Evolutionary conservation across 2,329 filamentous ascomycete genomes (phyloP).

Genomic region (Arachnomyces sp.): DNA sequence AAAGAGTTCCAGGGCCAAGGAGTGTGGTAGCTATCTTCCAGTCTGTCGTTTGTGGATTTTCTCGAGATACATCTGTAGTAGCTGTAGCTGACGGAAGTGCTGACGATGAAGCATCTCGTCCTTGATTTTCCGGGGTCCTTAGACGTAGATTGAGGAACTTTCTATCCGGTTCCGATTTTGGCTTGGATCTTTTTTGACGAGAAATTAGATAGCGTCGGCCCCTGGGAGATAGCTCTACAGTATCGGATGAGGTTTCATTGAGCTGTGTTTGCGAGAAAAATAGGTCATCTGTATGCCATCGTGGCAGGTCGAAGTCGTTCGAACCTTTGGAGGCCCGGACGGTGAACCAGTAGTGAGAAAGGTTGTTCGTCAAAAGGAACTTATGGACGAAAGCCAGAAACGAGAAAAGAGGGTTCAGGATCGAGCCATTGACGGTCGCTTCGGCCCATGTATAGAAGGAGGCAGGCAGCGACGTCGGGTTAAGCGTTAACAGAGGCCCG

Average conservation of each 20-base stretch:
- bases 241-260: conserved; percentile 9
- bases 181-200: conserved; percentile 5
- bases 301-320: conserved; percentile 36
- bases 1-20: conserved; percentile 41
- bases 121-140: too few relatives aligned
- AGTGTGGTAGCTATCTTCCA: conserved; percentile 46
- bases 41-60: conserved; percentile 22
- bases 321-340: conserved; percentile 41
- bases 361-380: conserved; percentile 28
- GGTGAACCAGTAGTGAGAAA: conserved; percentile 42
- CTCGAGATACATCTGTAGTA: too few relatives aligned
- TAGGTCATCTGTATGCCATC: conserved; percentile 46
- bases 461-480: conserved; percentile 22
- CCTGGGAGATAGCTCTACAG: too few relatives aligned
- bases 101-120: conserved; percentile 1
- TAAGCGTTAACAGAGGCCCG: conserved; percentile 31
- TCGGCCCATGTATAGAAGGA: conserved; percentile 35
- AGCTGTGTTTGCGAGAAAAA: conserved; percentile 32
- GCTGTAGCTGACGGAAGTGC: conserved; percentile 10
- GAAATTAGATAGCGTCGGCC: neutral
- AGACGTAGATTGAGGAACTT: too few relatives aligned
- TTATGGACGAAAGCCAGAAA: conserved; percentile 35
- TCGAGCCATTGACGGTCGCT: conserved; percentile 27
- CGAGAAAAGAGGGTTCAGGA: conserved; percentile 30
- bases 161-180: conserved; percentile 2